Base-by-base conservation (phyloP, 345 rosid genomes). In the Eucalyptus sp. region DNA sequence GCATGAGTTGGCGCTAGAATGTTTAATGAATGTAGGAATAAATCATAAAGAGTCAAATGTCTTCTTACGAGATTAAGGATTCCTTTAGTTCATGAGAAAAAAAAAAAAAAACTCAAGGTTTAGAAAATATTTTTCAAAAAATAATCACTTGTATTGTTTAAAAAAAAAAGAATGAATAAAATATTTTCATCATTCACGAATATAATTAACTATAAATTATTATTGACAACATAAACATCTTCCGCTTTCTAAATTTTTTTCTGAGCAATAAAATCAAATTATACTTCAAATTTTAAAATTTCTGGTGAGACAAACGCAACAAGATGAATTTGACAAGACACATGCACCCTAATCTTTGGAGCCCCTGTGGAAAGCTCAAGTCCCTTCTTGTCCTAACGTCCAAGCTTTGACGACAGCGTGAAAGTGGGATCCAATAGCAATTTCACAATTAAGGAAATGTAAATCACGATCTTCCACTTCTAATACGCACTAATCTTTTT, bases 181-280 rank as follows among this genome's bases (percentile, higher is more conserved):
- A 52, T 7, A 52, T 16, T 52, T 52, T 52, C 22, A 56, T 56
- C 29, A 52, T 52, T 52, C 4, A 52, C 0, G 0, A 20, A 1
- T 52, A 8, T 52, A 20, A 52, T 52, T 1, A 52, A 52, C 25
- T 0, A 20, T 52, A 20, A 20, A 0, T 0, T 52, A 2, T 52
- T 1, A 0, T 52, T 10, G 0, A 52, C 1, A 8, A 0, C 13
- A 24, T 8, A 24, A 56, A 56, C 1, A 56, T 56, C 0, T 56
- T 56, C 13, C 1, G 0, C 4, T 56, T 56, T 24, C 3, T 56
- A 56, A 56, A 18, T 52, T 0, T 56, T 24, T 56, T 56, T 56
- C 29, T 10, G 24, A 56, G 29, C 2, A 1, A 24, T 22, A 56
- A 18, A 56, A 56, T 22, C 29, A 56, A 56, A 24, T 24, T 2